Evolutionary conservation across 768 basidiomycete species (phyloP).

Genomic region (Pleurotus cornucopiae): DNA sequence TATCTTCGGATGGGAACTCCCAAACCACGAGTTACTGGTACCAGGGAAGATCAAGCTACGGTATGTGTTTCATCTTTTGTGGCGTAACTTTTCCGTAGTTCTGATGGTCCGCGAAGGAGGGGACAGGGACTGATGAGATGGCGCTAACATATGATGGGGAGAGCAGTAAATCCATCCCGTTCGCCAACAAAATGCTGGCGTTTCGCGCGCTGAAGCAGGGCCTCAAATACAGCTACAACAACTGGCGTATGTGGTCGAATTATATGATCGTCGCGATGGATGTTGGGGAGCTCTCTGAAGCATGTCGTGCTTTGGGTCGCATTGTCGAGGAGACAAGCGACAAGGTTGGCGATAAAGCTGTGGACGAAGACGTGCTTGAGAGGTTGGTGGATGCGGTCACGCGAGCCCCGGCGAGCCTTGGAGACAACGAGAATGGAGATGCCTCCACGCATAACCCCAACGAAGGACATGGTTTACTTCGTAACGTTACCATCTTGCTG

Average conservation of each 20-base stretch:
- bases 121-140: background rate
- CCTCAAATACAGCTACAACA: constrained; percentile 77
- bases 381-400: constrained; percentile 87
- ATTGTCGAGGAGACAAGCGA: constrained; percentile 73
- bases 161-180: constrained; percentile 38
- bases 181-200: constrained; percentile 79
- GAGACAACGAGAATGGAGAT: constrained; percentile 22
- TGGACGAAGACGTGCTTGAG: constrained; percentile 88
- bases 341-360: constrained; percentile 44
- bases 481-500: constrained; percentile 69
- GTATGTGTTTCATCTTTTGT: constrained; percentile 8
- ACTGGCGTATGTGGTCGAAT: constrained; percentile 99
- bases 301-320: constrained; percentile 76
- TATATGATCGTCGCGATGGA: constrained; percentile 93
- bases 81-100: background rate
- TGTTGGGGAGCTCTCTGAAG: constrained; percentile 88
- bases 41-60: constrained; percentile 21
- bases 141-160: constrained; percentile 14
- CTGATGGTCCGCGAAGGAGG: constrained; percentile 1
- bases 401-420: constrained; percentile 37
- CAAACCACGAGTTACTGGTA: constrained; percentile 11
- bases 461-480: constrained; percentile 62
- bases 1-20: constrained; percentile 76
- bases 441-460: constrained; percentile 40
- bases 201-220: constrained; percentile 93